phyloP scores from a whole-genome alignment of 2,329 filamentous ascomycete species.

The Nigrograna mackinnonii region DNA sequence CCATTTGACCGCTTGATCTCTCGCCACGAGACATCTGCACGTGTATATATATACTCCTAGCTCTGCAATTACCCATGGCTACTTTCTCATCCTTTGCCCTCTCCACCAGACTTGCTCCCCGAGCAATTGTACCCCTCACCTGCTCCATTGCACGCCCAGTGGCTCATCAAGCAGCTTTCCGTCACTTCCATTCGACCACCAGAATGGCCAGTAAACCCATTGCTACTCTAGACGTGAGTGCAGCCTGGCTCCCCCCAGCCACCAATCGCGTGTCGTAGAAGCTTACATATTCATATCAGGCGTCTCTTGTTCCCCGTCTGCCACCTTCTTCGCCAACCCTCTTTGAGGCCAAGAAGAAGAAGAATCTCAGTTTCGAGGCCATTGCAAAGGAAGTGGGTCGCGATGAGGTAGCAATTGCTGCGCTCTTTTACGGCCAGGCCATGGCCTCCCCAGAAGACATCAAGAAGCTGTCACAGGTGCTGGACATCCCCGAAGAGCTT shows the following conservation, averaged over 20 bases:
- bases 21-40: constrained; percentile 7
- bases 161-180: constrained; percentile 21
- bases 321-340: constrained; percentile 73
- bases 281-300: constrained; percentile 48
- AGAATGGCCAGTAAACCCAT: constrained; percentile 44
- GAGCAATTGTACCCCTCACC: constrained; percentile 29
- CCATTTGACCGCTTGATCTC: too few species aligned
- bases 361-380: constrained; percentile 76
- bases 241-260: too few species aligned
- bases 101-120: constrained; percentile 32
- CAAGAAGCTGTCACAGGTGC: constrained; percentile 66
- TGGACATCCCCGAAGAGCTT: constrained; percentile 61
- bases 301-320: constrained; percentile 69
- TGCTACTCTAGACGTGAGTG: constrained; percentile 42
- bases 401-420: constrained; percentile 82
- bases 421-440: constrained; percentile 88
- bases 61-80: constrained; percentile 22
- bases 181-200: constrained; percentile 30
- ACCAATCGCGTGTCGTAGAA: too few species aligned
- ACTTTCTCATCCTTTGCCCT: constrained; percentile 28
- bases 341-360: constrained; percentile 77
- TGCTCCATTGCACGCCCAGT: constrained; percentile 22
- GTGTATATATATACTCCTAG: constrained; percentile 16
- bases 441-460: constrained; percentile 73
- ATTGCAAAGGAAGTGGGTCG: constrained; percentile 76